Conservation (phyloP, 2,329 filamentous ascomycete species). For the Fusarium setosum region DNA sequence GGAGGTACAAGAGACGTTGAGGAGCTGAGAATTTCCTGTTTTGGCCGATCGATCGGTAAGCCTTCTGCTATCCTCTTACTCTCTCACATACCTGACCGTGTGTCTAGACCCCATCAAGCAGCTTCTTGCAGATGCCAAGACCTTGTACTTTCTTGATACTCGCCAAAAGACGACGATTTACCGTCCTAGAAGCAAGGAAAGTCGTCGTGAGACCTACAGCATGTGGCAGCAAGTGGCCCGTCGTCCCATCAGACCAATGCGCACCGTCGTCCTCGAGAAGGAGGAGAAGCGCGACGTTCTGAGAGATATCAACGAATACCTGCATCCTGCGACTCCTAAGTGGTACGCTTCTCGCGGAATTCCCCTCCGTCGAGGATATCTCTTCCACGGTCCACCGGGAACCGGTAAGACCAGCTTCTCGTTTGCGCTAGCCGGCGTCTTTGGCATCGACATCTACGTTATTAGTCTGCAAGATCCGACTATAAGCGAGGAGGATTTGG, state of each 20-base stretch:
- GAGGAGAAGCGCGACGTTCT: slow-evolving; percentile 74
- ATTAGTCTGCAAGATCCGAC: slow-evolving; percentile 67
- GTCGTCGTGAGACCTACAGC: slow-evolving; percentile 56
- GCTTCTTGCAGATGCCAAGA: slow-evolving; percentile 65
- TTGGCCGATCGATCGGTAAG: slow-evolving; percentile 57
- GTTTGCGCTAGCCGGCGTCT: slow-evolving; percentile 73
- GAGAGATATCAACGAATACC: slow-evolving; percentile 80
- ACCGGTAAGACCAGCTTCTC: slow-evolving; percentile 79
- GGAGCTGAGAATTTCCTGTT: slow-evolving; percentile 64
- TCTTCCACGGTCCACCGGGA: slow-evolving; percentile 81
- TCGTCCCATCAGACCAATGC: slow-evolving; percentile 76
- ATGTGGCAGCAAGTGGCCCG: slow-evolving; percentile 68
- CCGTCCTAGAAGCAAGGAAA: slow-evolving; percentile 59
- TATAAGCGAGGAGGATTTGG: slow-evolving; percentile 71
- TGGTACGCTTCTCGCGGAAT: slow-evolving; percentile 85
- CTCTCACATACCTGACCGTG: neutral
- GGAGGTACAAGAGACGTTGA: slow-evolving; percentile 63
- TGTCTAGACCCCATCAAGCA: slow-evolving; percentile 62
- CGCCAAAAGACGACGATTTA: slow-evolving; percentile 69
- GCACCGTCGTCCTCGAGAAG: slow-evolving; percentile 79
- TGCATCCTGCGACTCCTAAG: slow-evolving; percentile 74
- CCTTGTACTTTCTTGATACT: slow-evolving; percentile 62
- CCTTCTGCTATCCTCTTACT: neutral
- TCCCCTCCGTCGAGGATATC: slow-evolving; percentile 79
- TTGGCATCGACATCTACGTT: slow-evolving; percentile 75